Conservation (phyloP, 345 rosid genomes). For the Syzygium aqueum region DNA sequence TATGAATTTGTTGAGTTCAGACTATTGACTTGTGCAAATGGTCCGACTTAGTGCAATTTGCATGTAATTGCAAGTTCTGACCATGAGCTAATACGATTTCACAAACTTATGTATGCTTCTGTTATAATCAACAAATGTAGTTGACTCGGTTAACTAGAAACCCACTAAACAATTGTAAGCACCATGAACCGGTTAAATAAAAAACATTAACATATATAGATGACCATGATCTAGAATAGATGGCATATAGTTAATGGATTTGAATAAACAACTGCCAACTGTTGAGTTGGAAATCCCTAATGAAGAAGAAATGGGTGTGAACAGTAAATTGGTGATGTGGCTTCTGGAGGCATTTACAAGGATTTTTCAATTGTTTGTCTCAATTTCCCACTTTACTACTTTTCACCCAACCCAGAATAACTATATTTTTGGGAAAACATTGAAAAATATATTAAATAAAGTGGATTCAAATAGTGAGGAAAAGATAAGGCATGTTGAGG, state of each 20-base stretch:
- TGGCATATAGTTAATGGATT: not conserved
- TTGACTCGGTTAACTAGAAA: not conserved
- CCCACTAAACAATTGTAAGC: not conserved
- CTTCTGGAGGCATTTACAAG: no score
- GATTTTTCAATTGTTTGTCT: not conserved
- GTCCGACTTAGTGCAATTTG: not conserved
- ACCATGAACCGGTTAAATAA: not conserved
- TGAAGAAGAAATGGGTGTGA: not conserved
- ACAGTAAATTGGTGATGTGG: not conserved
- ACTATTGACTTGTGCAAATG: not conserved
- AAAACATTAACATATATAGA: not conserved
- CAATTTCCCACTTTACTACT: not conserved
- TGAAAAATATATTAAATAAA: not conserved
- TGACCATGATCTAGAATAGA: not conserved
- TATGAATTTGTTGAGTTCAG: not conserved
- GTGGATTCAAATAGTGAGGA: not conserved
- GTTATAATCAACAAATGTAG: not conserved
- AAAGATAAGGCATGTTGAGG: not conserved
- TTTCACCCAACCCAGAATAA: not conserved
- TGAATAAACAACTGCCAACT: not conserved
- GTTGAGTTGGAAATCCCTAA: not conserved
- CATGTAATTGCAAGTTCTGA: not conserved
- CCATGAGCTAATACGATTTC: not conserved
- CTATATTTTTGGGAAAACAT: not conserved
- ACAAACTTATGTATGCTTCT: not conserved